Evolutionary conservation across 495 filamentous ascomycete species (phyloP).

Genomic region (Aspergillus leporis): DNA sequence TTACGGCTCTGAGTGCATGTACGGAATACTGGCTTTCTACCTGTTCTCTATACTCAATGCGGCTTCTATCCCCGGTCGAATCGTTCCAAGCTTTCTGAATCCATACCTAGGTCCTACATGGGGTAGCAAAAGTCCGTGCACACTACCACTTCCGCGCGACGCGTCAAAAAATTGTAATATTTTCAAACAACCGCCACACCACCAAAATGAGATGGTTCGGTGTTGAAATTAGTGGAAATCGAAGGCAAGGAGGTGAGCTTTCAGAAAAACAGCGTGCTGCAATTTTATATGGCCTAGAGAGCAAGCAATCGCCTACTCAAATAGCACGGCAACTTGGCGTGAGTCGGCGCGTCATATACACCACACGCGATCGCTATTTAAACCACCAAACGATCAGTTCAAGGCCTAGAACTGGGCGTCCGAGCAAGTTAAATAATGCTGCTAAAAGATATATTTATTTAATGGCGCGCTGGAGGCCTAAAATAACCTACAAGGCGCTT

Average conservation of each 20-base stretch:
- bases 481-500: neutral
- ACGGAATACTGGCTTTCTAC: too few species aligned
- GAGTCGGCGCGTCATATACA: neutral
- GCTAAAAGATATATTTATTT: neutral
- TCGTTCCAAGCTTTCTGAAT: neutral
- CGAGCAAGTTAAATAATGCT: neutral
- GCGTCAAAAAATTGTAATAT: neutral
- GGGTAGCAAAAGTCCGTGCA: too few species aligned
- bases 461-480: neutral
- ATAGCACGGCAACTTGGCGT: neutral
- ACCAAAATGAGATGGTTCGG: constrained; percentile 4
- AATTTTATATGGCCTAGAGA: neutral
- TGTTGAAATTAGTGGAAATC: constrained; percentile 9
- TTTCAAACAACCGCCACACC: constrained; percentile 6
- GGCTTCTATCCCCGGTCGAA: too few species aligned
- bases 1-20: too few species aligned
- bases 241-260: constrained; percentile 1
- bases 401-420: neutral
- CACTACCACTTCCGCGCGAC: too few species aligned
- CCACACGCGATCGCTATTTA: neutral
- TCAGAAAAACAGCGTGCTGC: neutral
- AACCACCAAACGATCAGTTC: neutral
- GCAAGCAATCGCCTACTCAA: neutral
- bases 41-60: too few species aligned
- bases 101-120: neutral